These are phyloP conservation scores for Kwoniella botswanensis DNA, from an alignment of 768 basidiomycete genomes.

Conservation along the genomic window DNA sequence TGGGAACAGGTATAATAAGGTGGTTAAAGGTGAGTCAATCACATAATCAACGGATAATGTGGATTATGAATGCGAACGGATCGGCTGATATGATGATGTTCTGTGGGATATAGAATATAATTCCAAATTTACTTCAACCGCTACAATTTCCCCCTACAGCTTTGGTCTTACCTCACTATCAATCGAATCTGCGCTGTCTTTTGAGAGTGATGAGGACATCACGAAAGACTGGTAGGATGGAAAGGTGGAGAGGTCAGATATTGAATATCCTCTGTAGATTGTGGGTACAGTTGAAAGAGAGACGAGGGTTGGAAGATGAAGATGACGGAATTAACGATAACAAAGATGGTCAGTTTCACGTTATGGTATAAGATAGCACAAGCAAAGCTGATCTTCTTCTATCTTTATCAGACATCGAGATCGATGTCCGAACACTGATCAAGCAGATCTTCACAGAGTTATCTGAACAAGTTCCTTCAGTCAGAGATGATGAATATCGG, in stretches of 20 bases:
- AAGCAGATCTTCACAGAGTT: conserved; percentile 7
- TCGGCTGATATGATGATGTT: background rate
- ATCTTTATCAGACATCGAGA: background rate
- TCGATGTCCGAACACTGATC: background rate
- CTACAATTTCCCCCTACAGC: conserved; percentile 44
- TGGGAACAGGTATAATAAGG: conserved; percentile 47
- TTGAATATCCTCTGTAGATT: conserved; percentile 43
- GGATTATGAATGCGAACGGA: background rate
- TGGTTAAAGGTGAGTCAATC: conserved; percentile 54
- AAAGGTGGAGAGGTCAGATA: conserved; percentile 55
- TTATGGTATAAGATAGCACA: too few species aligned
- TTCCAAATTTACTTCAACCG: conserved; percentile 51
- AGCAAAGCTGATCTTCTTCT: background rate
- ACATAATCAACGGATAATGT: background rate
- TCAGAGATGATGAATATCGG: conserved; percentile 11
- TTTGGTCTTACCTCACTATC: conserved; percentile 37
- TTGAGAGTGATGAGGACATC: conserved; percentile 33
- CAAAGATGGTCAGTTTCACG: background rate
- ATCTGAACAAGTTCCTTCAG: conserved; percentile 9
- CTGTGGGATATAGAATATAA: conserved; percentile 40
- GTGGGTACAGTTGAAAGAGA: conserved; percentile 35
- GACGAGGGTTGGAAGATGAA: conserved; percentile 10
- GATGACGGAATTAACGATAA: background rate
- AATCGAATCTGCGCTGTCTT: conserved; percentile 47
- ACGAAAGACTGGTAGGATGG: conserved; percentile 38